Evolutionary conservation across 345 rosid genomes (phyloP), one percentile per base, ranked within the genome.

Genomic region (Sisymbrium irio): DNA sequence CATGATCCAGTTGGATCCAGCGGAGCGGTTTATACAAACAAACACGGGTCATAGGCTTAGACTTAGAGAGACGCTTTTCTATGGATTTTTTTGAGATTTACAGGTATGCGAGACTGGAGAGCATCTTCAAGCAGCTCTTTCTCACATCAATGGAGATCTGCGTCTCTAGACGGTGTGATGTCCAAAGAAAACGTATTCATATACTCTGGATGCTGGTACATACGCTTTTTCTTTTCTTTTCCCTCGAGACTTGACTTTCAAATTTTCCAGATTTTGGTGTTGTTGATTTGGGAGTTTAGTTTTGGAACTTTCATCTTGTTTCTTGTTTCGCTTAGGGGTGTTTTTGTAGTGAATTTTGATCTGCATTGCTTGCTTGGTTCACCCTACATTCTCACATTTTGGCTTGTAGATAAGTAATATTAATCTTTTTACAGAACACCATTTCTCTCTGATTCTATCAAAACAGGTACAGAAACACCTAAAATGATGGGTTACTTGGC

Each of bases 151-250:
- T 3, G 72, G 79, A 20, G 85, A 85, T 65, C 54, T 13, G 80
- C 87, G 7, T 89, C 91, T 30, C 66, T 86, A 35, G 93, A 89
- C 42, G 96, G 93, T 11, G 82, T 83, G 41, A 86, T 85, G 17
- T 41, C 67, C 19, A 84, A 74, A 74, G 83, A 67, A 66, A 78
- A 79, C 2, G 86, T 88, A 15, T 40, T 80, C 6, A 58, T 83
- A 14, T 82, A 80, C 47, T 81, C 85, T 11, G 91, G 88, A 6
- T 70, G 25, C 40, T 42, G 73, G 73, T 69, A 69, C 44, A 5
- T 56, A 9, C 51, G 3, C 20, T 55, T 67, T 27, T 18, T 4
- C 37, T 27, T 27, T 27, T 27, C 28, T 17, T 54, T 28, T 39
- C 27, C 40, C 18, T 42, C 7, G 46, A 42, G 18, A 42, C 46